These are phyloP conservation scores for Fraxinus nigra DNA, from an alignment of 305 asterid species.

Conservation along the genomic window DNA sequence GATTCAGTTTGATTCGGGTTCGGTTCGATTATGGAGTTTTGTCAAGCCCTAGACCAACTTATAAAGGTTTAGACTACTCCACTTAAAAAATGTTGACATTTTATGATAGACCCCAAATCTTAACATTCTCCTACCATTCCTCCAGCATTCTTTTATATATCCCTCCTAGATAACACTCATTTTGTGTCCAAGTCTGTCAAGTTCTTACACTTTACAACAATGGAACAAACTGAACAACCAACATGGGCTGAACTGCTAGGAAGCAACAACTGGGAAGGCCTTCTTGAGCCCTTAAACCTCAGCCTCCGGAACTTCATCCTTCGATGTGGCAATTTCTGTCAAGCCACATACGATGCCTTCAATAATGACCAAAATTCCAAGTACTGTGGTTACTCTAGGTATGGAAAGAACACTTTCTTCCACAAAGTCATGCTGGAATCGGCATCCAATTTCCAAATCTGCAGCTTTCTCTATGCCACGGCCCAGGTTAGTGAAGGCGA, in stretches of 20 bases:
- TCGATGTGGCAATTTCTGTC: conserved; percentile 41
- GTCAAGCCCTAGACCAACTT: too few species aligned
- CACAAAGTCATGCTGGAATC: conserved; percentile 53
- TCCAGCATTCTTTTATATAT: not conserved
- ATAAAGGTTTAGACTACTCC: too few species aligned
- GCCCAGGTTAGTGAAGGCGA: conserved; percentile 42
- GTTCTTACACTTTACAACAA: not conserved
- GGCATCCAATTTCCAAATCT: conserved; percentile 46
- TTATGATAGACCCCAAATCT: too few species aligned
- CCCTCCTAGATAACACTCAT: not conserved
- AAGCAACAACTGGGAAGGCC: conserved; percentile 69
- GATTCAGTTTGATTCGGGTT: too few species aligned
- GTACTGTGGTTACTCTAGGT: not conserved
- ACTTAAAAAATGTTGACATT: too few species aligned
- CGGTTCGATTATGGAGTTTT: too few species aligned
- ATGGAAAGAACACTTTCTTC: conserved; percentile 44
- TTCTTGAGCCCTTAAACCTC: conserved; percentile 62
- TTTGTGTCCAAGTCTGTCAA: not conserved
- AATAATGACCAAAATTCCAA: not conserved
- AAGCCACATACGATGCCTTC: not conserved
- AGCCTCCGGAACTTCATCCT: conserved; percentile 68
- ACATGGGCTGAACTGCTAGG: conserved; percentile 65
- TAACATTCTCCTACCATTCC: not conserved
- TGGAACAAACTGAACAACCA: conserved; percentile 19
- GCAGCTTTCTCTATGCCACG: conserved; percentile 65